Percentiles rank a stretch among this genome's conserved stretches.
Conservation (phyloP, 2,329 filamentous ascomycete species). For the Talaromyces piceae region DNA sequence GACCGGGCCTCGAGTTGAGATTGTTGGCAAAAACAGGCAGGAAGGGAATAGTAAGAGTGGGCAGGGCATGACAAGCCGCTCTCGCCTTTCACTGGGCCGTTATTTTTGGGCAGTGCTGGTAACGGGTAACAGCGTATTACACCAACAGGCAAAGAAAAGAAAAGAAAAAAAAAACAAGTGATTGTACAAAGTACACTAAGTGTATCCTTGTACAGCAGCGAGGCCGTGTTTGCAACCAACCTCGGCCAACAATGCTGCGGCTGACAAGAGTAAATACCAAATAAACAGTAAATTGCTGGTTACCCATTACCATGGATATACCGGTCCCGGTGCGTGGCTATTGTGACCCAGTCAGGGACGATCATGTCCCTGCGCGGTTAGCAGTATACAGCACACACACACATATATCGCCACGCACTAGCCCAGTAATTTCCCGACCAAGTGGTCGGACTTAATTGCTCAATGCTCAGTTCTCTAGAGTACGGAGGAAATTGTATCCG, state of each 20-base stretch:
- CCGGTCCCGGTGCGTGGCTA: conserved; percentile 1
- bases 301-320: not conserved
- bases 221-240: conserved; percentile 1
- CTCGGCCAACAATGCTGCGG: not conserved
- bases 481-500: not conserved
- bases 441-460: too few species aligned
- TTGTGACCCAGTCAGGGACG: not conserved
- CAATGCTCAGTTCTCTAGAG: not conserved
- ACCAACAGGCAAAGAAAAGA: not conserved
- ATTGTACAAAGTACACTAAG: too few species aligned
- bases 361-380: not conserved
- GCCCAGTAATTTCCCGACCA: not conserved
- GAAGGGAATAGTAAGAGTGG: too few species aligned
- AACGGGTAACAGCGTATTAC: not conserved
- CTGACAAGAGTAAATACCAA: too few species aligned
- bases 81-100: conserved; percentile 15
- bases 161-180: too few species aligned
- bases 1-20: too few species aligned
- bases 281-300: too few species aligned
- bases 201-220: too few species aligned
- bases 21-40: conserved; percentile 19
- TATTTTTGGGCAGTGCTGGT: conserved; percentile 23
- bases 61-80: conserved; percentile 2
- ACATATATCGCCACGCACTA: conserved; percentile 3
- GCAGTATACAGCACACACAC: not conserved